A percentile compares a stretch with the other conserved stretches of the same genome.
Evolutionary conservation across 2,329 filamentous ascomycete genomes (phyloP).

Genomic region (Hymenoscyphus albidus): DNA sequence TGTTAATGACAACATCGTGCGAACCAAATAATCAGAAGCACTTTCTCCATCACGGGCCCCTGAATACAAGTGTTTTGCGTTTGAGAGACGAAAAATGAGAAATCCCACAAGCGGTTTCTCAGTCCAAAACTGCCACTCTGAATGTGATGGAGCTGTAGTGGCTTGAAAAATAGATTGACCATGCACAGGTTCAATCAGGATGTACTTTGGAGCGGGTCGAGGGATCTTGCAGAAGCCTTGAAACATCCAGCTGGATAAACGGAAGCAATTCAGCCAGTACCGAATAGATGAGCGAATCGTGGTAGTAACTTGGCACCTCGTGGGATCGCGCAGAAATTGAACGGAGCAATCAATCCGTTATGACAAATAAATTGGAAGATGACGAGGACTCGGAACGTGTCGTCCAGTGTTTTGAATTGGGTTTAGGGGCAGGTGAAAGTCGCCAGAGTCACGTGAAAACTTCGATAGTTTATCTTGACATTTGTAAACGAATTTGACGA

Average conservation of each 20-base stretch:
- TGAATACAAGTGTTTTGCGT: background rate
- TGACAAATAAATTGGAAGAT: background rate
- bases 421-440: background rate
- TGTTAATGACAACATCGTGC: background rate
- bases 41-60: background rate
- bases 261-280: constrained; percentile 4
- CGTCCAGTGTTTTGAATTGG: background rate
- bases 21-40: background rate
- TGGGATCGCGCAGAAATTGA: background rate
- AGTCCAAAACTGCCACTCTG: background rate
- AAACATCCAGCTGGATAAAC: background rate
- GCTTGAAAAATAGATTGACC: too few relatives aligned
- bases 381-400: background rate
- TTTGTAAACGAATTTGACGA: too few relatives aligned
- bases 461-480: too few relatives aligned
- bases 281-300: background rate
- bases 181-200: background rate
- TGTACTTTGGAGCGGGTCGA: background rate
- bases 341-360: background rate
- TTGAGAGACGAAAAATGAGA: background rate
- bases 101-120: background rate
- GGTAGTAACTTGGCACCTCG: constrained; percentile 2
- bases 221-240: background rate
- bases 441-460: too few relatives aligned
- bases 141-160: background rate